Evolutionary conservation across 2,329 filamentous ascomycete species (phyloP), one percentile per base, ranked within the genome.

Genomic region (Pseudocercospora musae): DNA sequence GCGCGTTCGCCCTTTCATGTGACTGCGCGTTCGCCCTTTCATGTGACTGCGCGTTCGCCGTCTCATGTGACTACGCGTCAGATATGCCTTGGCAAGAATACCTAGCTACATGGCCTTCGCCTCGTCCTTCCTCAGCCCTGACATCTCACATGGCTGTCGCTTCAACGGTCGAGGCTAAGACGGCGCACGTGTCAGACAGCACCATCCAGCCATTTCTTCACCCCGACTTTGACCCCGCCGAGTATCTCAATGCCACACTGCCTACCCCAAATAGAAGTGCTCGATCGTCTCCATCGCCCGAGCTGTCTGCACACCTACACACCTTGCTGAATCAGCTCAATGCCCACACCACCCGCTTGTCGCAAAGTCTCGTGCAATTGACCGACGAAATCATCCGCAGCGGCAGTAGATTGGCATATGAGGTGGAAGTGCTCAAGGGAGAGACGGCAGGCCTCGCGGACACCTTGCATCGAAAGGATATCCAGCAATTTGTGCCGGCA

Each of bases 351-450:
- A 89, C 91, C 18, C 86, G 92, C 50, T 81, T 97, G 7, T 92
- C 92, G 13, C 87, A 84, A 58, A 90, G 88, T 50, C 83, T 99
- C 62, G 96, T 92, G 31, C 89, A 94, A 72, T 81, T 98, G 63
- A 97, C 95, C 10, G 94, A 99, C 76, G 95, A 98, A 69, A 98
- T 99, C 66, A 78, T 99, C 65, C 86, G 95, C 61, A 93, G 91
- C 71, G 91, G 93, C 25, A 92, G 91, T 67, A 85, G 94, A 3
- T 80, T 99, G 61, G 92, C 93, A 20, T 99, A 99, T 73, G 91
- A 98, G 77, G 94, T 98, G 20, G 94, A 98, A 77, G 85, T 98
- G 18, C 78, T 98, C 54, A 86, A 92, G n/a, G 93, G 93, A 66
- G 93, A 97, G 77, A 90, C 92, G 2, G 78, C 92, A 52, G 84